Percentiles rank a stretch among this genome's conserved stretches.
phyloP scores from a whole-genome alignment of 192 early-diverging fungal species.

The Pecoramyces ruminantium region DNA sequence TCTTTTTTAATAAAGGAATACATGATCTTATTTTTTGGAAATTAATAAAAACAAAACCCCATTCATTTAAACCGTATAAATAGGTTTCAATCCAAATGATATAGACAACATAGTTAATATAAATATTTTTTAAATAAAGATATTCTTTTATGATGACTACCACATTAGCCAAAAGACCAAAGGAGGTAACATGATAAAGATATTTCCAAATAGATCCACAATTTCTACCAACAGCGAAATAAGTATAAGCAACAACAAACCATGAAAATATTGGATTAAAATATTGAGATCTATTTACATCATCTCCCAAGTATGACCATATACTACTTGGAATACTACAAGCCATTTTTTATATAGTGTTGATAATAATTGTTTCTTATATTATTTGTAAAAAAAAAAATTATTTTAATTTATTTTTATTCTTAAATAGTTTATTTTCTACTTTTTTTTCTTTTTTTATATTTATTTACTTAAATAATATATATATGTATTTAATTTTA shows the following conservation, averaged over 20 bases:
- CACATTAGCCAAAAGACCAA: neutral
- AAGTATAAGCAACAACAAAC: neutral
- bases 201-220: neutral
- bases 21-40: neutral
- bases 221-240: neutral
- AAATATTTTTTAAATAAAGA: neutral
- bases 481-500: too few relatives aligned
- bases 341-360: too few relatives aligned
- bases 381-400: too few relatives aligned
- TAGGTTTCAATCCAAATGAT: neutral
- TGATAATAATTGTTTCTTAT: too few relatives aligned
- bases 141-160: neutral
- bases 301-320: neutral
- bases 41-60: neutral
- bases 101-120: neutral
- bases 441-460: too few relatives aligned
- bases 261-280: neutral
- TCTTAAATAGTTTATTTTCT: too few relatives aligned
- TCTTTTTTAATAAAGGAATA: neutral
- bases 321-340: neutral
- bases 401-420: too few relatives aligned
- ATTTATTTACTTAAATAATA: too few relatives aligned
- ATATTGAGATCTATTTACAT: neutral
- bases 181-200: neutral
- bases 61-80: neutral